Base-by-base conservation (phyloP, 371 early-diverging fungal species). In the Mucor circinelloides region DNA sequence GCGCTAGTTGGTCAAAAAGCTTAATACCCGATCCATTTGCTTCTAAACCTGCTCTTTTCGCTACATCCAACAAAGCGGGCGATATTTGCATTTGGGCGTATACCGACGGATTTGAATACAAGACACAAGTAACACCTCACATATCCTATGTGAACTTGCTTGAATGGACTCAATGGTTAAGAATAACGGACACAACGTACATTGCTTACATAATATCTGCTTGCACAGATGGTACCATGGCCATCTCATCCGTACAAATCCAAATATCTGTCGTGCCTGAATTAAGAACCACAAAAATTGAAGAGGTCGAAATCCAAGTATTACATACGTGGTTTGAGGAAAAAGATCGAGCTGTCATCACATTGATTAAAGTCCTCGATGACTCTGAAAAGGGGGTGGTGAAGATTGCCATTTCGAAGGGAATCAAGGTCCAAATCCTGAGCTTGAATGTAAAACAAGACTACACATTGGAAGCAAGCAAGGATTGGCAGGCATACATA, bases 61-160 rank as follows among this genome's bases (percentile, higher is more conserved):
- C 76, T 17, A 50, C 72, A 21, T 58, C 69, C 0, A 71, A 78
- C 42, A 75, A 75, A 46, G 67, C 62, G 15, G 79, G 79, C 13
- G 66, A 70, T 57, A 19, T 78, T 10, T 56, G 40, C n/a, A 32
- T 78, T 4, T 75, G 73, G 76, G 69, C 63, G 34, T 68, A 60
- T 15, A 36, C 50, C 13, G 30, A 36, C 6, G 7, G 60, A 15
- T 25, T 23, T 6, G 64, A 57, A 0, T 60, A 68, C 23, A 38
- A 17, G 1, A 34, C 55, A 13, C 32, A 48, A 4, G 17, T 65
- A 8, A 61, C 61, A 54, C 58, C 72, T 2, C 68, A 72, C 46
- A 50, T 13, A 52, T 50, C 58, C 0, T 67, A 50, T 65, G 62
- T 68, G 7, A 68, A 68, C 30, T n/a, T 68, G 17, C 5, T 68